Evolutionary conservation across 768 basidiomycete genomes (phyloP), one percentile per base, ranked within the genome.

Genomic region (Phanerochaete sordida): DNA sequence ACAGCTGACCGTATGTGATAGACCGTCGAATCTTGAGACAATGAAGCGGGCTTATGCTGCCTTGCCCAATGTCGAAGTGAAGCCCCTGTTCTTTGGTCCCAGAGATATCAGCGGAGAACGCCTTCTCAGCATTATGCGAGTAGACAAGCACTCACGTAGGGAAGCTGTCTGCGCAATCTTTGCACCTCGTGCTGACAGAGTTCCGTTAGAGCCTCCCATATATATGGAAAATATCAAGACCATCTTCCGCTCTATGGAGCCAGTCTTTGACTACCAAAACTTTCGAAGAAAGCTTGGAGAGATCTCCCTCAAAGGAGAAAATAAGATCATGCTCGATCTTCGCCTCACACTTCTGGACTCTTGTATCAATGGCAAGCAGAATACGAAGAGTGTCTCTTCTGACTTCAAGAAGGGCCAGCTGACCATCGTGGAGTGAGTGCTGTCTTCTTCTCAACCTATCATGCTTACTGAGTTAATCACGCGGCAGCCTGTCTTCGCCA

Each of bases 61-160:
- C 12, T 81, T 82, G 9, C 55, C 64, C 0, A 73, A 75, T 23
- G 78, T 87, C 13, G 72, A 61, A 0, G 82, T 87, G 0, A 75
- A 81, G 57, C 82, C 86, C 0, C 68, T 88, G n/a, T 66, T 76
- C 1, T 79, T 88, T 47, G 71, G 74, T 7, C 80, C 82, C 60
- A 74, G 77, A 13, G 86, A 88, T 48, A 74, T 87, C 0, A 86
- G 87, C 66, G 84, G 84, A 2, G 75, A 81, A 31, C 82, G 86
- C 2, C 82, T 88, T 55, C 64, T 87, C 39, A 83, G 84, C 0
- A 85, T 88, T 84, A 88, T 88, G 87, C 81, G 84, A 0, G 76
- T 86, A 2, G 83, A 79, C 16, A 52, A 63, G 35, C 48, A 60
- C 37, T 37, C 0, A 79, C 81, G 1, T 80, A 80, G 0, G 83